Conservation (phyloP, 306 rosid genomes). For the Medicago lupulina region DNA sequence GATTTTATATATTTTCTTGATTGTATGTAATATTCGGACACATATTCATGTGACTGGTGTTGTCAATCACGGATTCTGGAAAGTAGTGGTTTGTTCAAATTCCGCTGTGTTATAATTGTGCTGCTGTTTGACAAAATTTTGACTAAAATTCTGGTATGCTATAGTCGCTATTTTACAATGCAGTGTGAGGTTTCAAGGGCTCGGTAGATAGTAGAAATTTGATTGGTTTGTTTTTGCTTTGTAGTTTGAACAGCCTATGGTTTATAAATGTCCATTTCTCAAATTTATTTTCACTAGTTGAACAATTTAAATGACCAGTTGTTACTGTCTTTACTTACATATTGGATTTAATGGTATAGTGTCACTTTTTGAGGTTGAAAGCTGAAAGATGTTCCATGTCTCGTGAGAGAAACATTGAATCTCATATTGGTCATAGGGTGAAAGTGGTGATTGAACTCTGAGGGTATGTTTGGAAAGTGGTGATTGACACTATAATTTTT, state of each 20-base stretch:
- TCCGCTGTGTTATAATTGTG: no score
- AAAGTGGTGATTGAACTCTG: neutral
- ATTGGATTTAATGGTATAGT: neutral
- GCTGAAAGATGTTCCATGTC: neutral
- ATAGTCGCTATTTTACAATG: no score
- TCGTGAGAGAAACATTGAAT: neutral
- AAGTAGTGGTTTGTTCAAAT: no score
- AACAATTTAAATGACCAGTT: neutral
- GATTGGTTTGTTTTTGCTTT: conserved; percentile 9
- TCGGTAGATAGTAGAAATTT: neutral
- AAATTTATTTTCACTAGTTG: neutral
- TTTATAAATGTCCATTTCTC: neutral
- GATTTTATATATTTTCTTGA: neutral
- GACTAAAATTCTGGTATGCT: no score
- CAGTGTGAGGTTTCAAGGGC: neutral
- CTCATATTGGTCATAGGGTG: neutral
- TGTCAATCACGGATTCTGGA: no score
- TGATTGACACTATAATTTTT: no score
- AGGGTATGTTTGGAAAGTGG: neutral
- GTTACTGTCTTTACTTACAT: neutral
- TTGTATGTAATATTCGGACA: neutral
- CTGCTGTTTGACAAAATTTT: no score
- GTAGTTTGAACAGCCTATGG: neutral
- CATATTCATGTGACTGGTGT: neutral
- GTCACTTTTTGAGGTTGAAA: no score